phyloP scores from a whole-genome alignment of 108 stramenopile species.

The Skeletonema potamos region DNA sequence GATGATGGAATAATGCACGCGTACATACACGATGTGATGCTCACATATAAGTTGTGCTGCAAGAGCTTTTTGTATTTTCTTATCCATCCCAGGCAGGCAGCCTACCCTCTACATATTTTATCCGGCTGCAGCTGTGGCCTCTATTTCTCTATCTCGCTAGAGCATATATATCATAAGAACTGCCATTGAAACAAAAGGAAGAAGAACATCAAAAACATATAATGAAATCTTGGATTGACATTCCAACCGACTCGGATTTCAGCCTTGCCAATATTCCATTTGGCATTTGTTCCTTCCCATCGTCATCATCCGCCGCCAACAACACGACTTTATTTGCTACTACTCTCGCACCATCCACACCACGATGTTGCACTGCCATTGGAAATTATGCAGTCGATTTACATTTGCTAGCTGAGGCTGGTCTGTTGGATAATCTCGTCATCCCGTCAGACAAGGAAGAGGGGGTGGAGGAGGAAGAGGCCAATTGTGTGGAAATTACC shows the following conservation, averaged over 20 bases:
- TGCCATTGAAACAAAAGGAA: no score
- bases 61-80: no score
- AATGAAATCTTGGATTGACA: slow-evolving; percentile 55
- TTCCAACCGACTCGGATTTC: slow-evolving; percentile 73
- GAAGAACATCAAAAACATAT: no score
- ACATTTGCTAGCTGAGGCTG: slow-evolving; percentile 72
- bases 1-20: no score
- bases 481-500: slow-evolving; percentile 1
- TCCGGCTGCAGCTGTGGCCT: no score
- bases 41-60: no score
- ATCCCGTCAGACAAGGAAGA: neutral
- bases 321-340: neutral
- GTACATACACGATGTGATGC: no score
- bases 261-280: slow-evolving; percentile 86
- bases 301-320: neutral
- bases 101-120: no score
- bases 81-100: no score
- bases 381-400: slow-evolving; percentile 76
- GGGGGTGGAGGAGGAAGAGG: neutral
- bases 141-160: no score
- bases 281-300: slow-evolving; percentile 70
- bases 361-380: slow-evolving; percentile 70
- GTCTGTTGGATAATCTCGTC: slow-evolving; percentile 51
- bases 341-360: slow-evolving; percentile 8
- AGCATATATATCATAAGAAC: no score